These are phyloP conservation scores for Cucurbita ficifolia DNA, from an alignment of 306 rosid species.

Conservation along the genomic window DNA sequence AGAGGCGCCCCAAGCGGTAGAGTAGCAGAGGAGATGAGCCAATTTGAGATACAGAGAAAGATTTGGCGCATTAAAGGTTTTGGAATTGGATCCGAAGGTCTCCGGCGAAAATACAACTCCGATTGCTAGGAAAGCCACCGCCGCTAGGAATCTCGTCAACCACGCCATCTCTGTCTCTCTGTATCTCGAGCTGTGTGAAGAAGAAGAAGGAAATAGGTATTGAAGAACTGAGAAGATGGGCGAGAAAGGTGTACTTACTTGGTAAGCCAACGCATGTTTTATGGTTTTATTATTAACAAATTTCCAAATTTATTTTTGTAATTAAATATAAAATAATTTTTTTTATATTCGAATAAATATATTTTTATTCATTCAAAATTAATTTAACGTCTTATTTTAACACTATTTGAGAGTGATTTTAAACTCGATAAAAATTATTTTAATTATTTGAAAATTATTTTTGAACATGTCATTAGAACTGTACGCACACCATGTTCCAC, in stretches of 20 bases:
- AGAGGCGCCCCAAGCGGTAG: slow-evolving; percentile 82
- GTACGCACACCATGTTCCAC: too few relatives aligned
- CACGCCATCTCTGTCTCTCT: slow-evolving; percentile 44
- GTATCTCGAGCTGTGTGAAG: neutral
- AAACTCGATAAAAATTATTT: too few relatives aligned
- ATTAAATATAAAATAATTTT: too few relatives aligned
- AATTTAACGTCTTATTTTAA: too few relatives aligned
- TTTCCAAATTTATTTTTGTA: neutral
- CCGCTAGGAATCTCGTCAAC: slow-evolving; percentile 53
- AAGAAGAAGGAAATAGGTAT: neutral
- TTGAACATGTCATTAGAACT: too few relatives aligned
- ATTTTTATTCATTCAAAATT: too few relatives aligned
- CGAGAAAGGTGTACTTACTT: neutral
- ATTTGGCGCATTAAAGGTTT: slow-evolving; percentile 23
- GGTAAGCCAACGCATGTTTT: neutral
- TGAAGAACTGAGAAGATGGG: neutral
- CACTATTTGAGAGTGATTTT: too few relatives aligned
- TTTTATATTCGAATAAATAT: too few relatives aligned
- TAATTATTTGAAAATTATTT: too few relatives aligned
- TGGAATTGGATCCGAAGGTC: slow-evolving; percentile 60
- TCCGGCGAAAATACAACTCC: slow-evolving; percentile 93
- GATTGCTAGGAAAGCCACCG: slow-evolving; percentile 65
- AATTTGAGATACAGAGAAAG: slow-evolving; percentile 60
- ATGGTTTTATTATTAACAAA: neutral
- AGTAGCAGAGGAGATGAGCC: slow-evolving; percentile 79